phyloP scores from a whole-genome alignment of 2,329 filamentous ascomycete species.

The Cercospora citrullina region DNA sequence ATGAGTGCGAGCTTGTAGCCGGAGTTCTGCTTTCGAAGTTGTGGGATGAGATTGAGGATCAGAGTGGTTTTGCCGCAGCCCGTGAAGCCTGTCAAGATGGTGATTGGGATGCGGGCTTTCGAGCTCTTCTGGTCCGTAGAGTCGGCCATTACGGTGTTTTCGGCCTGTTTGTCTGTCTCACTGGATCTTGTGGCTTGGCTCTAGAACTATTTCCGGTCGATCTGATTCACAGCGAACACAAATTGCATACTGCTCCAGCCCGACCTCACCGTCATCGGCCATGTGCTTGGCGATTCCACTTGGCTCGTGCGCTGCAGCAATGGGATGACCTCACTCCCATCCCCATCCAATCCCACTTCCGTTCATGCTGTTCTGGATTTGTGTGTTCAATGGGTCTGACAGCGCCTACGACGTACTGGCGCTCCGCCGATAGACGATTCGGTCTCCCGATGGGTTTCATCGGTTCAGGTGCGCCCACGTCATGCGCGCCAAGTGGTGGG shows the following conservation, averaged over 20 bases:
- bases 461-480: slow-evolving; percentile 1
- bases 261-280: slow-evolving; percentile 13
- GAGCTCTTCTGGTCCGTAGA: background rate
- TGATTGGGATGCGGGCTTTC: slow-evolving; percentile 67
- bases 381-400: slow-evolving; percentile 6
- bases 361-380: background rate
- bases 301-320: slow-evolving; percentile 3
- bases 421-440: slow-evolving; percentile 10
- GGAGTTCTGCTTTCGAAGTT: slow-evolving; percentile 81
- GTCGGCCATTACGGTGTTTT: slow-evolving; percentile 1
- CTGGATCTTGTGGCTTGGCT: background rate
- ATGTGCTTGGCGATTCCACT: background rate
- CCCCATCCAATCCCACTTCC: background rate
- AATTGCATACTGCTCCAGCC: background rate
- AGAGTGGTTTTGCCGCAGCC: slow-evolving; percentile 96
- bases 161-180: background rate
- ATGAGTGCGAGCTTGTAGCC: slow-evolving; percentile 90
- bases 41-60: slow-evolving; percentile 88
- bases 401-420: slow-evolving; percentile 5
- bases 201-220: background rate
- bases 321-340: background rate
- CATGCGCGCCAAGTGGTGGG: slow-evolving; percentile 27
- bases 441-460: slow-evolving; percentile 12
- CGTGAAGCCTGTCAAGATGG: slow-evolving; percentile 93
- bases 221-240: background rate